phyloP scores from a whole-genome alignment of 2,329 filamentous ascomycete species.

The Coleophoma crateriformis region DNA sequence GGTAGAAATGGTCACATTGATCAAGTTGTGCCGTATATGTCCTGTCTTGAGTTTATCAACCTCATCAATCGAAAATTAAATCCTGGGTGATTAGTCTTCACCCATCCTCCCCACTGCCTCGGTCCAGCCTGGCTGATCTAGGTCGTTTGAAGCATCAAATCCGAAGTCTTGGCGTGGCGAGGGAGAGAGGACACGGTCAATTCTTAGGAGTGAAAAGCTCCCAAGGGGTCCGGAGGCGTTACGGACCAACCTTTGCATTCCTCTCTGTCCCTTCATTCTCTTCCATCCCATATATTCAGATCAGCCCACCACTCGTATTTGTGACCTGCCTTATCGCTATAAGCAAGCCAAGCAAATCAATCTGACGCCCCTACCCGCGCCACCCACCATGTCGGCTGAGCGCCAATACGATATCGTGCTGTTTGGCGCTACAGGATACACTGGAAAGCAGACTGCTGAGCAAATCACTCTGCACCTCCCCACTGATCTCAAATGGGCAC shows the following conservation, averaged over 20 bases:
- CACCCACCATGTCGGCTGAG: constrained; percentile 9
- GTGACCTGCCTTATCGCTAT: background rate
- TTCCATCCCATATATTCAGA: no score
- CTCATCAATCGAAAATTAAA: no score
- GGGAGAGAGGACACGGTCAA: background rate
- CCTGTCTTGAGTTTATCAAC: no score
- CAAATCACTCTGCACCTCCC: constrained; percentile 67
- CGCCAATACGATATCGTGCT: constrained; percentile 59
- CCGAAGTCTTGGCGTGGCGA: background rate
- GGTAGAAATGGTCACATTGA: no score
- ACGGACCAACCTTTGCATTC: no score
- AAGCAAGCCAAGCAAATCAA: no score
- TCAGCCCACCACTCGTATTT: no score
- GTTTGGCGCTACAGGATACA: constrained; percentile 74
- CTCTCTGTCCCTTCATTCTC: no score
- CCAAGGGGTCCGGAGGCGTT: background rate
- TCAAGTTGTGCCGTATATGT: no score
- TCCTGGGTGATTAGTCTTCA: no score
- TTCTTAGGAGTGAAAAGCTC: background rate
- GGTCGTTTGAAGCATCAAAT: background rate
- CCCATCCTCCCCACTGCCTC: no score
- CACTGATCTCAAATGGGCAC: constrained; percentile 78
- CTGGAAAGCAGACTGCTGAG: constrained; percentile 70
- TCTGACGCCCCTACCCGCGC: background rate
- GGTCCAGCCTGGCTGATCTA: background rate